phyloP scores from a whole-genome alignment of 2,329 filamentous ascomycete genomes.

The Periconia digitata region DNA sequence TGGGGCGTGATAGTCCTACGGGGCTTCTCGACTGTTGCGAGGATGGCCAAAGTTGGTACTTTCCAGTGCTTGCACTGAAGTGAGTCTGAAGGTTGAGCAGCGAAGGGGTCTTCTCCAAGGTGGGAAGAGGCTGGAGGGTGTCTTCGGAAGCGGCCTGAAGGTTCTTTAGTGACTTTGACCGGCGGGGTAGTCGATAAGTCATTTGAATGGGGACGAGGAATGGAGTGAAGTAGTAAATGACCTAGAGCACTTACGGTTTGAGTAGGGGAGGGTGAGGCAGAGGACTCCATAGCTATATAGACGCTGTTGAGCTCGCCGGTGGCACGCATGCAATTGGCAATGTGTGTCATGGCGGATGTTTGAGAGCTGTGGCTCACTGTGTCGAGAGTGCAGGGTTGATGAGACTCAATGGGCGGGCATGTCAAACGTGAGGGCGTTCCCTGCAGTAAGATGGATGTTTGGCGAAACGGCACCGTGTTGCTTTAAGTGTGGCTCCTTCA shows the following conservation, averaged over 20 bases:
- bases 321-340: slow-evolving; percentile 46
- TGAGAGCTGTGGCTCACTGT: slow-evolving; percentile 41
- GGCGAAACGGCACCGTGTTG: slow-evolving; percentile 35
- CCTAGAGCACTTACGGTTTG: slow-evolving; percentile 34
- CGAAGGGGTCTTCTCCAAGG: slow-evolving; percentile 32
- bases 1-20: slow-evolving; percentile 20
- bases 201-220: slow-evolving; percentile 23
- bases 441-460: slow-evolving; percentile 35
- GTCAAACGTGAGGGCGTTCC: slow-evolving; percentile 45
- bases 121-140: slow-evolving; percentile 14
- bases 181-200: slow-evolving; percentile 35
- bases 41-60: slow-evolving; percentile 43
- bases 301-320: slow-evolving; percentile 33
- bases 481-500: slow-evolving; percentile 41
- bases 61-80: slow-evolving; percentile 16
- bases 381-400: slow-evolving; percentile 39
- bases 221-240: slow-evolving; percentile 4
- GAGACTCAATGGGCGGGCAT: slow-evolving; percentile 44
- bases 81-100: slow-evolving; percentile 26
- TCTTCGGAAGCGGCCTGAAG: slow-evolving; percentile 31
- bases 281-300: slow-evolving; percentile 44
- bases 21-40: slow-evolving; percentile 27
- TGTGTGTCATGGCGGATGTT: slow-evolving; percentile 46
- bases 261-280: slow-evolving; percentile 26
- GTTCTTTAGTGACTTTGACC: slow-evolving; percentile 38